Evolutionary conservation across 495 filamentous ascomycete genomes (phyloP), one percentile per base, ranked within the genome.

Genomic region (Aspergillus coremiiformis): DNA sequence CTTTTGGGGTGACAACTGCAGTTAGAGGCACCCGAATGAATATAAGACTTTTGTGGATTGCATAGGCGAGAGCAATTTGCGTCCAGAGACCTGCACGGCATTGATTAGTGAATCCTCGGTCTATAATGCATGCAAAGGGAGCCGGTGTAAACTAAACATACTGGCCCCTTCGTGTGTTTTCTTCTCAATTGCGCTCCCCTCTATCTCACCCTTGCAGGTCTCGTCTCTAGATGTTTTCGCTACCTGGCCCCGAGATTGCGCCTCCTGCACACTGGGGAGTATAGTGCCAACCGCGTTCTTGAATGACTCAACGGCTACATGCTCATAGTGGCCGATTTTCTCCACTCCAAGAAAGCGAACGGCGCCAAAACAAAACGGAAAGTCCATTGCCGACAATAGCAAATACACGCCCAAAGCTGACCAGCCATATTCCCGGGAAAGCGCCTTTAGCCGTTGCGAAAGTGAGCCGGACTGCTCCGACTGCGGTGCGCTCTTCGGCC

Each of bases 11-110:
- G 12, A 96, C 78, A 1, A 89, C 92, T 11, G 86, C 91, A 2
- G 93, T 90, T 55, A 96, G 64, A 2, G 93, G 93, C 2, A 98
- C 86, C 8, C 93, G 80, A 48, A 97, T 69, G 67, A 99, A 96
- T 47, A 99, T 96, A 67, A 98, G 91, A 55, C 86, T 93, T 70
- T 99, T 99, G 75, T 99, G 93, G 46, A 99, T 85, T 0, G 92
- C 93, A 59, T 99, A 99, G 5, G 93, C 94, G 12, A 99, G 79
- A 12, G 86, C 93, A 22, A 97, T 73, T 59, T 96, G 90, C 4
- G 93, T 99, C 83, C 84, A 86, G 39, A 89, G 72, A 57, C 82
- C 85, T 87, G 51, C 35, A 37, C 5, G 43, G 3, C 42, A 30
- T 44, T 26, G 23, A 39, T 41, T 45, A 56, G 41, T 26, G 15